Base-by-base conservation (phyloP, 1,139 yeast species). In the Hemisphaericaspora subhashii region DNA sequence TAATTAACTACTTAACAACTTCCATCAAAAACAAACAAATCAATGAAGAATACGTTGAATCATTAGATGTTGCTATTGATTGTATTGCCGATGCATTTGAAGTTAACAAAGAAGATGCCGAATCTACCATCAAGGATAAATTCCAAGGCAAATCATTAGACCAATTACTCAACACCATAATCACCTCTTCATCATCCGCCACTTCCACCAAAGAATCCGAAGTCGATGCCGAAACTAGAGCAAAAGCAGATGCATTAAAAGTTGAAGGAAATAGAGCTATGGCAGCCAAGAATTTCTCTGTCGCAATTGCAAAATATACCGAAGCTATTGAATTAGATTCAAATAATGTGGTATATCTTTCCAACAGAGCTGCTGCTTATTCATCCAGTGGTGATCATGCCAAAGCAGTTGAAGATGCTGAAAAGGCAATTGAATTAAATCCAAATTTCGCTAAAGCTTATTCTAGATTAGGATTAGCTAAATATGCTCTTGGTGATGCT, bases 331-430 rank as follows among this genome's bases (percentile, higher is more conserved):
- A 67, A 23, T 64, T 84, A 40, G 77, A 83, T 47, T 79, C 88
- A 37, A 61, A 74, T 12, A 89, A 89, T 59, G 90, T 89, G 12
- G 86, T 94, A 20, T 94, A 84, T 65, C 79, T 77, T 47, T 89
- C 98, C 25, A 92, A 92, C 69, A 81, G 99, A 60, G 98, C 99
- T 13, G 98, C 99, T 36, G 98, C 98, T 5, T 81, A 86, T 62
- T 86, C 96, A 13, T 87, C 96, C 7, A 60, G 77, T 33, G 76
- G 81, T 44, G 72, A 87, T 46, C 92, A 86, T 56, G 84, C 79
- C 13, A 69, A 77, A 48, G 98, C 99, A 2, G 79, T 86, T 33
- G 70, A 67, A 32, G 99, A 92, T 61, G 96, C 98, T 23, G 75
- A 83, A 55, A 68, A 71, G 43, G 96, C 98, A 31, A 81, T 88